Conservation (phyloP, 352 stramenopile genomes). For the Globisporangium viniferum region DNA sequence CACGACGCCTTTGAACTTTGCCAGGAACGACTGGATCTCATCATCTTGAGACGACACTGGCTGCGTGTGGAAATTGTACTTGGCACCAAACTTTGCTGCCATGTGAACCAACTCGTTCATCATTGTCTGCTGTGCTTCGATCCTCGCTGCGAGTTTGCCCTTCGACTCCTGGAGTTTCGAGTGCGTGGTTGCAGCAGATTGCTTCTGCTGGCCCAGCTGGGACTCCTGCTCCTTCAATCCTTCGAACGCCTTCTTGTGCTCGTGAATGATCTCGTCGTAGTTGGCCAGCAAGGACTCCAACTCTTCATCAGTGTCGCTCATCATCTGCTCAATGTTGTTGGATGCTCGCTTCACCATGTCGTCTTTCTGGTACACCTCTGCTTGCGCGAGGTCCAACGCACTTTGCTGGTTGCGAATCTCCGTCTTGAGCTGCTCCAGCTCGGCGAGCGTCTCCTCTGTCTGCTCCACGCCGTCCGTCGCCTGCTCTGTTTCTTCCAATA, state of each 20-base stretch:
- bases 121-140: slow-evolving; percentile 38
- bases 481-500: slow-evolving; percentile 32
- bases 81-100: slow-evolving; percentile 38
- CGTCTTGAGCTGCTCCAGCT: slow-evolving; percentile 47
- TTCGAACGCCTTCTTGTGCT: slow-evolving; percentile 33
- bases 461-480: slow-evolving; percentile 35
- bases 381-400: slow-evolving; percentile 31
- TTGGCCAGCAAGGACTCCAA: slow-evolving; percentile 48
- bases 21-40: slow-evolving; percentile 49
- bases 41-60: slow-evolving; percentile 47
- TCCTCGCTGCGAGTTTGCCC: slow-evolving; percentile 50
- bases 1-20: slow-evolving; percentile 45
- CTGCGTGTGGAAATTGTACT: slow-evolving; percentile 58
- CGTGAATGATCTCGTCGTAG: slow-evolving; percentile 50
- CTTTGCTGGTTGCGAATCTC: slow-evolving; percentile 37
- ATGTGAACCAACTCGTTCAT: slow-evolving; percentile 44
- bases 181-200: slow-evolving; percentile 29
- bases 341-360: slow-evolving; percentile 34
- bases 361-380: slow-evolving; percentile 39
- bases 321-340: slow-evolving; percentile 56
- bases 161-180: slow-evolving; percentile 32
- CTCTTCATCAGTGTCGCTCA: slow-evolving; percentile 71
- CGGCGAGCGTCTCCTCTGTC: slow-evolving; percentile 46
- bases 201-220: slow-evolving; percentile 21
- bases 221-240: slow-evolving; percentile 33